phyloP scores from a whole-genome alignment of 192 early-diverging fungal species.

The Spizellomyces sp. region DNA sequence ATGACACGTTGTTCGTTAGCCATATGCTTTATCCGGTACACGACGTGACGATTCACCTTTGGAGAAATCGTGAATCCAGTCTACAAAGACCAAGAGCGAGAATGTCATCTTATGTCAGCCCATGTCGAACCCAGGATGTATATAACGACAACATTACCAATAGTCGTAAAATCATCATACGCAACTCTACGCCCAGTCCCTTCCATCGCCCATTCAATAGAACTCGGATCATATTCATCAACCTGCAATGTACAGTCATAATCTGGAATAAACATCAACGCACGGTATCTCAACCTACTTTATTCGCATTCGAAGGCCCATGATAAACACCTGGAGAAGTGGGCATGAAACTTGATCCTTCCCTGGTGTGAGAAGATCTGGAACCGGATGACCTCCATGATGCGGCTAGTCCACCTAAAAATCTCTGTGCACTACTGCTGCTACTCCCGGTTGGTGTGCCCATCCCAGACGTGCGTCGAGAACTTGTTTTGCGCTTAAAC shows the following conservation, averaged over 20 bases:
- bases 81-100: slow-evolving; percentile 23
- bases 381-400: not conserved
- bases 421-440: not conserved
- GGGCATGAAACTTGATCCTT: too few species aligned
- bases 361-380: too few species aligned
- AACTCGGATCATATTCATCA: slow-evolving; percentile 20
- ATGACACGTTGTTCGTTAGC: not conserved
- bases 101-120: not conserved
- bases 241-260: not conserved
- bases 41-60: slow-evolving; percentile 66
- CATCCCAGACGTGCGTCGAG: not conserved
- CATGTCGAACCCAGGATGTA: not conserved
- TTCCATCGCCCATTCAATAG: slow-evolving; percentile 30
- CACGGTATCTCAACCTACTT: not conserved
- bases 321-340: slow-evolving; percentile 18
- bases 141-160: slow-evolving; percentile 26
- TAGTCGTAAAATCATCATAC: slow-evolving; percentile 62
- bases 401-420: not conserved
- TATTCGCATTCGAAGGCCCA: slow-evolving; percentile 9
- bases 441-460: not conserved
- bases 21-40: not conserved
- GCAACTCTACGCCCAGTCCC: slow-evolving; percentile 40
- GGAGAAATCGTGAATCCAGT: slow-evolving; percentile 90
- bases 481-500: not conserved
- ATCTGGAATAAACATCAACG: not conserved